phyloP scores from a whole-genome alignment of 164 flowering plant genomes.

The Chimonanthus salicifolius region DNA sequence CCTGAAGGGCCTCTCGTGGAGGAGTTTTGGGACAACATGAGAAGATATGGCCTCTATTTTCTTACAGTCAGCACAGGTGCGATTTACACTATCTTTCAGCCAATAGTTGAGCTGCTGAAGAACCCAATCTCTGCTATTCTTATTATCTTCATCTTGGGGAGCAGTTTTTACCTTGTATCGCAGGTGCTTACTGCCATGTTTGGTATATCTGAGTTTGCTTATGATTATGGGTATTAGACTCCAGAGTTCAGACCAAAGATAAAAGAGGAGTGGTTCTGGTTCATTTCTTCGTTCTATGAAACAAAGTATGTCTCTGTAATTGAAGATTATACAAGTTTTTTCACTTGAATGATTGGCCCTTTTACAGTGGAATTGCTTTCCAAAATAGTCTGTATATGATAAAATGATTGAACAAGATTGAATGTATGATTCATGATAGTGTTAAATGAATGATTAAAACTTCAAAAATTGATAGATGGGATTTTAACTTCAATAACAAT shows the following conservation, averaged over 20 bases:
- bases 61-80: conserved; percentile 87
- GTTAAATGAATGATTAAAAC: no score
- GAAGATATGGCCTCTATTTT: conserved; percentile 73
- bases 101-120: conserved; percentile 67
- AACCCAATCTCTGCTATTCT: conserved; percentile 80
- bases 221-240: conserved; percentile 55
- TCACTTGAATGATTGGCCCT: no score
- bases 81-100: conserved; percentile 52
- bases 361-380: no score
- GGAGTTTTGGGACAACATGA: conserved; percentile 91
- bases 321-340: no score
- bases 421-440: no score
- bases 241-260: background rate
- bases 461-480: no score
- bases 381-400: no score
- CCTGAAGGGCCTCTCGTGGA: conserved; percentile 89
- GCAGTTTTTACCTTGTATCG: conserved; percentile 52
- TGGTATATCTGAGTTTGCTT: conserved; percentile 70
- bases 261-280: no score
- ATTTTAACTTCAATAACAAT: no score
- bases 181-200: conserved; percentile 79
- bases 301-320: no score
- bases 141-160: conserved; percentile 47
- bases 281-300: no score
- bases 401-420: no score